Evolutionary conservation across 2,329 filamentous ascomycete genomes (phyloP).

Genomic region (Colletotrichum godetiae): DNA sequence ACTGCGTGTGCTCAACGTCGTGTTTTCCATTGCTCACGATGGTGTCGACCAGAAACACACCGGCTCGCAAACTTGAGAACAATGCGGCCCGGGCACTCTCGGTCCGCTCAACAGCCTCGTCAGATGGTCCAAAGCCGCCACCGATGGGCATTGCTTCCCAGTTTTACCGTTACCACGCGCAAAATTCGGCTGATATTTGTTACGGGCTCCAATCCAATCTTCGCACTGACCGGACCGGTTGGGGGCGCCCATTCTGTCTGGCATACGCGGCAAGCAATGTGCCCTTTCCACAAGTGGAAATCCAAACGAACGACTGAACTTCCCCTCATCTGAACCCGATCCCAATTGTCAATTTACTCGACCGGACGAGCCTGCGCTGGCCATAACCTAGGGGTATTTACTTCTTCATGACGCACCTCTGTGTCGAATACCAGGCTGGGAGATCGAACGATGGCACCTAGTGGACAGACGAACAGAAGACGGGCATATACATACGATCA

Average conservation of each 20-base stretch:
- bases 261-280: background rate
- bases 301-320: slow-evolving; percentile 19
- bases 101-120: background rate
- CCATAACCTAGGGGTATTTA: background rate
- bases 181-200: slow-evolving; percentile 7
- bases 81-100: background rate
- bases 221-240: slow-evolving; percentile 6
- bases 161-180: background rate
- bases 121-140: background rate
- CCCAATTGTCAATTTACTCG: background rate
- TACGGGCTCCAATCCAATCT: background rate
- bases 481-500: background rate
- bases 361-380: slow-evolving; percentile 13
- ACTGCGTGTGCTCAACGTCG: background rate
- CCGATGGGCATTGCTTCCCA: background rate
- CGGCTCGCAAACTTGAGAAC: background rate
- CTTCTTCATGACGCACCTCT: background rate
- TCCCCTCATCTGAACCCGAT: slow-evolving; percentile 25
- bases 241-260: background rate
- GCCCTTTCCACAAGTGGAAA: slow-evolving; percentile 8
- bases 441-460: background rate
- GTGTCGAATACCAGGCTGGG: background rate
- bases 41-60: background rate
- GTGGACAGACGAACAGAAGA: background rate
- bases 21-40: background rate